Evolutionary conservation across 1,284 basidiomycete genomes (phyloP).

Genomic region (Pseudozyma thailandica): DNA sequence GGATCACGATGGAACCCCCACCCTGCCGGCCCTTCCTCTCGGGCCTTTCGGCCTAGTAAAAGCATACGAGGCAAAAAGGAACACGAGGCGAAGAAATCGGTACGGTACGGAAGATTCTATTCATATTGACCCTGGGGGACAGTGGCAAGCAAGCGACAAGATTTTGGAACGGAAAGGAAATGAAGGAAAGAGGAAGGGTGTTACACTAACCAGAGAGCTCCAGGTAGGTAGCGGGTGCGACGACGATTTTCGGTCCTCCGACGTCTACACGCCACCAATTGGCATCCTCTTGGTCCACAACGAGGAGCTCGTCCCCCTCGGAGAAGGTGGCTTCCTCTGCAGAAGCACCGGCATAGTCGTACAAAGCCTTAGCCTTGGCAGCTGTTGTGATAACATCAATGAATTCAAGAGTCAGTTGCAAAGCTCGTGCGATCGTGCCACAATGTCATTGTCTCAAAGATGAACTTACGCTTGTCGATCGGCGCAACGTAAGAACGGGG

Average conservation of each 20-base stretch:
- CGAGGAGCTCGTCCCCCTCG: constrained; percentile 57
- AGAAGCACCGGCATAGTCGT: constrained; percentile 63
- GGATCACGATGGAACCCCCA: constrained; percentile 34
- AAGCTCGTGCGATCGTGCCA: too few relatives aligned
- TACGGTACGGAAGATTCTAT: constrained; percentile 39
- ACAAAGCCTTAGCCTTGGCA: constrained; percentile 60
- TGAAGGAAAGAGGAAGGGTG: neutral
- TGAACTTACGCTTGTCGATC: constrained; percentile 47
- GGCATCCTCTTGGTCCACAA: constrained; percentile 63
- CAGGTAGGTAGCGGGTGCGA: constrained; percentile 65
- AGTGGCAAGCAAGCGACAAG: neutral
- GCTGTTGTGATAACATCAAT: constrained; percentile 16
- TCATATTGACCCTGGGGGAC: constrained; percentile 32
- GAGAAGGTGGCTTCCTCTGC: constrained; percentile 60
- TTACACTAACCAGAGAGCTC: constrained; percentile 56
- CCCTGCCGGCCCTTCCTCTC: constrained; percentile 26
- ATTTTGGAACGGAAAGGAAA: neutral
- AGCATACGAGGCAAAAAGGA: constrained; percentile 28
- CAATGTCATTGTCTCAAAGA: neutral
- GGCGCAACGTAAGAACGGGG: constrained; percentile 79
- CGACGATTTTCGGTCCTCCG: constrained; percentile 52
- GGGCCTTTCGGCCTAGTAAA: constrained; percentile 32
- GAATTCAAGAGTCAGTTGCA: constrained; percentile 2
- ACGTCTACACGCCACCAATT: constrained; percentile 66
- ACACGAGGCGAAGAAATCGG: constrained; percentile 26